These are phyloP conservation scores for Neurospora crassa DNA, from an alignment of 2,329 filamentous ascomycete genomes.

Conservation along the genomic window DNA sequence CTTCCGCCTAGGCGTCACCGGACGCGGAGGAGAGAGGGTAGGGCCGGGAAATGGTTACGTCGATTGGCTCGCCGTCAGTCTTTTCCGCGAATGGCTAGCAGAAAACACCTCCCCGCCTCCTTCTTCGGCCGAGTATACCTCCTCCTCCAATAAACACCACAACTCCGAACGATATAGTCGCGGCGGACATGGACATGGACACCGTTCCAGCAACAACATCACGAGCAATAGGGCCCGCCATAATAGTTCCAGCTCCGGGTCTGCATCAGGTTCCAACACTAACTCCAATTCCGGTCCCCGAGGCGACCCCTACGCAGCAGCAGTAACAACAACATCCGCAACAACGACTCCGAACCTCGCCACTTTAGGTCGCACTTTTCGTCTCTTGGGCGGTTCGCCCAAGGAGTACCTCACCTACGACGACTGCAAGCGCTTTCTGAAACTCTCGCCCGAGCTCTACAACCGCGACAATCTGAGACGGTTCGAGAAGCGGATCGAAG, in stretches of 20 bases:
- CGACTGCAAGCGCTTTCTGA: conserved; percentile 84
- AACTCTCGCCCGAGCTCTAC: conserved; percentile 73
- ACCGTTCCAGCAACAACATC: conserved; percentile 8
- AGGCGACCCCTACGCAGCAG: conserved; percentile 24
- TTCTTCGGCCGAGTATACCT: conserved; percentile 22
- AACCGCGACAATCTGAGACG: conserved; percentile 74
- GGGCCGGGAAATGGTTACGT: conserved; percentile 70
- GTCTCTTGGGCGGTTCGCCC: conserved; percentile 57
- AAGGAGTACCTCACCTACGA: conserved; percentile 66
- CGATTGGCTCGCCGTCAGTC: conserved; percentile 78
- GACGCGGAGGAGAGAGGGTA: conserved; percentile 71
- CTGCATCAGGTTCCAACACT: not conserved
- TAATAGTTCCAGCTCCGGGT: not conserved
- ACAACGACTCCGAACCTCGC: conserved; percentile 34
- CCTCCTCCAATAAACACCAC: not conserved
- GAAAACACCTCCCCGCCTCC: conserved; percentile 71
- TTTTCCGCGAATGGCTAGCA: conserved; percentile 89
- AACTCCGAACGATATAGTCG: conserved; percentile 10
- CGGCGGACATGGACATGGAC: conserved; percentile 14
- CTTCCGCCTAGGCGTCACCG: conserved; percentile 72
- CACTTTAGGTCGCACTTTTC: conserved; percentile 63
- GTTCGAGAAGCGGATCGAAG: conserved; percentile 81
- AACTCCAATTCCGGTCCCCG: conserved; percentile 21
- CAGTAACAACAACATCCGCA: not conserved
- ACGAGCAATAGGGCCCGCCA: not conserved